phyloP scores from a whole-genome alignment of 1,284 basidiomycete genomes.

The Sanghuangporus sanghuang region DNA sequence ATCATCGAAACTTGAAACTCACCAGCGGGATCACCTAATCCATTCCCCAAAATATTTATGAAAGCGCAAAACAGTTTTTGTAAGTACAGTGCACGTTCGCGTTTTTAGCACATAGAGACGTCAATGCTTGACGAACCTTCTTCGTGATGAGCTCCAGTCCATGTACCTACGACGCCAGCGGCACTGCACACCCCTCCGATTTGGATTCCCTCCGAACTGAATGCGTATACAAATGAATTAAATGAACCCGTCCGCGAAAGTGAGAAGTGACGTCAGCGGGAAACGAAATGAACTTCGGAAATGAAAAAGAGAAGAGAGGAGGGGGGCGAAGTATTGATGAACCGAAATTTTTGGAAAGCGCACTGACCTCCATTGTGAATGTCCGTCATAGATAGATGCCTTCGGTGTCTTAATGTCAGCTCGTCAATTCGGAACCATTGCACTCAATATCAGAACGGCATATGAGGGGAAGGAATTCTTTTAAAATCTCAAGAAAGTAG shows the following conservation, averaged over 20 bases:
- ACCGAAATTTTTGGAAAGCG: too few species aligned
- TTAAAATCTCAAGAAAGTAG: not conserved
- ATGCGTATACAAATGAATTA: not conserved
- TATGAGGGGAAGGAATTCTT: not conserved
- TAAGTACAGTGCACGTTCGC: not conserved
- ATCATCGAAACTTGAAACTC: constrained; percentile 23
- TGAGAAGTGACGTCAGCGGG: not conserved
- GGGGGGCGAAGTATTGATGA: too few species aligned
- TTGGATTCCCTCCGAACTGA: constrained; percentile 57
- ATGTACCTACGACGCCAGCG: constrained; percentile 57
- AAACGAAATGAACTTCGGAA: not conserved
- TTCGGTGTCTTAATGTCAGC: constrained; percentile 23
- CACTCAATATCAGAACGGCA: not conserved
- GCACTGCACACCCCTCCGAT: constrained; percentile 57
- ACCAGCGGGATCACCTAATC: constrained; percentile 56
- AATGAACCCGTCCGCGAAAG: not conserved
- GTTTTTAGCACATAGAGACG: not conserved
- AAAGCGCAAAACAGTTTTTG: not conserved
- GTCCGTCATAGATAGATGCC: constrained; percentile 44
- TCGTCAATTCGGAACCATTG: not conserved
- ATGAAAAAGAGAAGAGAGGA: not conserved
- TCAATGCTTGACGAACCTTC: constrained; percentile 34
- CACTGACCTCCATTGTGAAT: constrained; percentile 51
- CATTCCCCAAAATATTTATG: not conserved
- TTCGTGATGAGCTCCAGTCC: constrained; percentile 57